Base-by-base conservation (phyloP, 305 asterid genomes). In the Euphrasia arctica region DNA sequence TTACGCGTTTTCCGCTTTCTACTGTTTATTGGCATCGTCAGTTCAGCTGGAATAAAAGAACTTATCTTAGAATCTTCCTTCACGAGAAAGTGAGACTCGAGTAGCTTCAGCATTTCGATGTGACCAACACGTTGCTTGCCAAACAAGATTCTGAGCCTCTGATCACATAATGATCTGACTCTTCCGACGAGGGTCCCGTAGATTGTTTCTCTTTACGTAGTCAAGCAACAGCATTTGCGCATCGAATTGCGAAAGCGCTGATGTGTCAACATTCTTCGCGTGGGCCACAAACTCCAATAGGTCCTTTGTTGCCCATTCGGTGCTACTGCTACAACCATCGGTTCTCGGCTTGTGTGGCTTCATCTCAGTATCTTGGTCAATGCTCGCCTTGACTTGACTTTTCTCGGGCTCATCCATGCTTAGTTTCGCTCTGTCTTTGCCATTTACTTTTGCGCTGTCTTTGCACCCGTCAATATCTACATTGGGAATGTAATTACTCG, bases 101-200 rank as follows among this genome's bases (percentile, higher is more conserved):
- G 87, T 81, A 94, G 96, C 85, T 94, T 86, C 65, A 90, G 76
- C 96, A 90, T 94, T 79, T 94, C 97, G 55, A 86, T 79, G 71
- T 86, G 96, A 62, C 95, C 95, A 66, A 94, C 91, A 22, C 93
- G 85, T 60, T 86, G 80, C 79, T 87, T 94, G 67, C 96, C 87
- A 67, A 94, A 94, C 57, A 94, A 75, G 75, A 72, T 88, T 63
- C 72, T 81, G 28, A 94, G 95, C 85, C 88, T 86, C 15, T 48
- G 68, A 69, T 94, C 99, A 59, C 99, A 94, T 55, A n/a, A 88
- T 71, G 49, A 94, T 80, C 67, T 90, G 93, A 76, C 95, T 85
- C 83, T 88, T 90, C 71, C 61, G 77, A 27, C 64, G 88, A 64
- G 97, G 97, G 70, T 90, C 97, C 48, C 92, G 84, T 64, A 93